These are phyloP conservation scores for Leccinum imitatum DNA, from an alignment of 768 basidiomycete species.

Conservation along the genomic window DNA sequence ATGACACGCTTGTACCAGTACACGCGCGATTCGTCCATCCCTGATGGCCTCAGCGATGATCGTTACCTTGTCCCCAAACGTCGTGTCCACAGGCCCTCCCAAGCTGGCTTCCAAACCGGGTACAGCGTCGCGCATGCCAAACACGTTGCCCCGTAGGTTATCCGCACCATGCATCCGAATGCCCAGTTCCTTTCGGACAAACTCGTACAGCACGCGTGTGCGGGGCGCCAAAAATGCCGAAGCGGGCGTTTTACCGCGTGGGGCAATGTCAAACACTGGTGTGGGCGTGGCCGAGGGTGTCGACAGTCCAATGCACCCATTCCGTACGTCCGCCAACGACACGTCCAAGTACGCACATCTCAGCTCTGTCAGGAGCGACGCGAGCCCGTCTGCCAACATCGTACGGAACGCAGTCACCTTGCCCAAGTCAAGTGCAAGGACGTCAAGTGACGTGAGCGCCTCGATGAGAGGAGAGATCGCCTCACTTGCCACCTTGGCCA, in stretches of 20 bases:
- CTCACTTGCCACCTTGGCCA: slow-evolving; percentile 68
- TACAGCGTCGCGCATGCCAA: slow-evolving; percentile 43
- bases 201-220: slow-evolving; percentile 75
- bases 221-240: slow-evolving; percentile 49
- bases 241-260: slow-evolving; percentile 64
- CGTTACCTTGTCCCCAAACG: slow-evolving; percentile 69
- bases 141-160: slow-evolving; percentile 59
- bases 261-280: slow-evolving; percentile 43
- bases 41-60: slow-evolving; percentile 78
- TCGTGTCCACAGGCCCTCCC: slow-evolving; percentile 39
- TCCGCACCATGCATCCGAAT: slow-evolving; percentile 79
- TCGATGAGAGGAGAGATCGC: slow-evolving; percentile 64
- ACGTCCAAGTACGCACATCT: slow-evolving; percentile 31
- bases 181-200: slow-evolving; percentile 67
- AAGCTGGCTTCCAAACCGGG: slow-evolving; percentile 43
- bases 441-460: slow-evolving; percentile 14
- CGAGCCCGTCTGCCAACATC: slow-evolving; percentile 16
- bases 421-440: slow-evolving; percentile 17
- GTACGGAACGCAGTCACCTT: slow-evolving; percentile 27
- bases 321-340: slow-evolving; percentile 21
- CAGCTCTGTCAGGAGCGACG: slow-evolving; percentile 26
- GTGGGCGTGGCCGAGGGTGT: slow-evolving; percentile 22
- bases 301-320: slow-evolving; percentile 3
- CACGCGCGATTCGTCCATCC: slow-evolving; percentile 63
- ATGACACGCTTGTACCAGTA: slow-evolving; percentile 54